Evolutionary conservation across 805 yeast species (phyloP).

Genomic region (Candida insectorum): DNA sequence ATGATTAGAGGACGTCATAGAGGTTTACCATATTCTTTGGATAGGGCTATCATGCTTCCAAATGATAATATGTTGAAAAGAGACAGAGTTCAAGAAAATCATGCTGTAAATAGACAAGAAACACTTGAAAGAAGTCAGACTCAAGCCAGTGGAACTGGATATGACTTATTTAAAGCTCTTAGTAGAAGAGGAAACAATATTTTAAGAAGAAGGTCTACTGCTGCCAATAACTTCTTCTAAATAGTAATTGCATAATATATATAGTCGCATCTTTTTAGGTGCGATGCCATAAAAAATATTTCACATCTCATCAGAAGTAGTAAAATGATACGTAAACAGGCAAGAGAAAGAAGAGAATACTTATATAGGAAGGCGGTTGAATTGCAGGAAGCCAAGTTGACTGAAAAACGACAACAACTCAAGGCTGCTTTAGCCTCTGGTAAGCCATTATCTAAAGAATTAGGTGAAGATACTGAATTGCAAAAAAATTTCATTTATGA

Average conservation of each 20-base stretch:
- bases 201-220: slow-evolving; percentile 7
- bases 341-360: slow-evolving; percentile 94
- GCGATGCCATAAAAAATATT: too few species aligned
- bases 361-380: slow-evolving; percentile 85
- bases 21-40: slow-evolving; percentile 90
- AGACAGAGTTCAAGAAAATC: slow-evolving; percentile 59
- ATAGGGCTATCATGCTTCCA: slow-evolving; percentile 89
- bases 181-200: slow-evolving; percentile 12
- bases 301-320: slow-evolving; percentile 6
- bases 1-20: slow-evolving; percentile 95
- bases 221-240: background rate
- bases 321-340: slow-evolving; percentile 77
- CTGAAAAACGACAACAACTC: slow-evolving; percentile 81
- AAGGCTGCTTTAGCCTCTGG: slow-evolving; percentile 90
- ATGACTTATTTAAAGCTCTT: slow-evolving; percentile 9
- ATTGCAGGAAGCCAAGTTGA: slow-evolving; percentile 81
- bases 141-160: slow-evolving; percentile 5
- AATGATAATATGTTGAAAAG: slow-evolving; percentile 60
- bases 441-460: slow-evolving; percentile 81
- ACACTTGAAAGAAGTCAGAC: slow-evolving; percentile 22
- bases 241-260: too few species aligned
- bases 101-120: slow-evolving; percentile 32
- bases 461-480: slow-evolving; percentile 80
- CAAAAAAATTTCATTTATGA: slow-evolving; percentile 85
- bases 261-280: background rate